Evolutionary conservation across 208 protist species (phyloP), one percentile per base, ranked within the genome.

Genomic region (Angomonas desouzai): DNA sequence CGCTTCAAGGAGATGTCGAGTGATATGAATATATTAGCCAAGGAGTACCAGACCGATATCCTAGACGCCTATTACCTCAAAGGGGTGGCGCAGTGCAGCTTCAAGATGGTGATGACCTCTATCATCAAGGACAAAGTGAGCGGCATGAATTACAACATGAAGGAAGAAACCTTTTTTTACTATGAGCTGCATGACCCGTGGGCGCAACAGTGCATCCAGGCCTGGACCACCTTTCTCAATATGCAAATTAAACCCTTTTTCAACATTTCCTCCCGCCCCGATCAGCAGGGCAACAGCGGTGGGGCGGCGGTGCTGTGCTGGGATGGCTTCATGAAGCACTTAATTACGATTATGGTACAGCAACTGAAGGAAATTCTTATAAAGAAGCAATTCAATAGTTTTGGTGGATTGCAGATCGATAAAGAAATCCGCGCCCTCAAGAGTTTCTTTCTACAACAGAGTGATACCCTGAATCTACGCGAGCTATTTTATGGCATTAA

Each of bases 131-230:
- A 87, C 25, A 73, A 72, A 10, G 76, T 93, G 27, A 67, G 66
- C 3, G 64, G 72, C 1, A 61, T 89, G 10, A 75, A 76, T 0
- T 94, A 94, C 65, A 64, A 76, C 36, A 60, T 92, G 33, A 78
- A 76, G 51, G 83, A 94, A 68, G 81, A 83, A 36, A 60, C 74
- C 27, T 86, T 88, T 69, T 92, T 87, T 66, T 81, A 89, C 48
- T 88, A 84, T 53, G 89, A 94, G 64, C 48, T 94, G 55, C 86
- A 79, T 55, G 85, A 94, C 61, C 83, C 80, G 62, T 94, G 89
- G 85, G 89, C 83, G 69, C 80, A 91, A 72, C 72, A 20, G 86
- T 70, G 48, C 53, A 89, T 23, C 51, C 73, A 29, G 79, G 77
- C 28, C 70, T 73, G 33, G 63, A 60, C n/a, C 61, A 62, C 0